phyloP scores from a whole-genome alignment of 1,284 basidiomycete species.

The Tilletia indica region DNA sequence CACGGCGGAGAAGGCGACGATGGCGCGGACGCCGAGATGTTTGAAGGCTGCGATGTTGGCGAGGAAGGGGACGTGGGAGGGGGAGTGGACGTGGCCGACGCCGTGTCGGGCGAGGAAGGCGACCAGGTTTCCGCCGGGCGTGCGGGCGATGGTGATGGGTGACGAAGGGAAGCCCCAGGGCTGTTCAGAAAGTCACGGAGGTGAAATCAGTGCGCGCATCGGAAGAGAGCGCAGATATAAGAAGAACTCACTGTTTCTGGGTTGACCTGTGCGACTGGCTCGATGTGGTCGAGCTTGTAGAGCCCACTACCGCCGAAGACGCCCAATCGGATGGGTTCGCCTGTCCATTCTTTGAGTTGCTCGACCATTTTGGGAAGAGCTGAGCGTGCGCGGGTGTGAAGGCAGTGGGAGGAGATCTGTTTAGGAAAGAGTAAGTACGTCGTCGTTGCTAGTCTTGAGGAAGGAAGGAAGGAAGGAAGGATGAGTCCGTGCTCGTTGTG shows the following conservation, averaged over 20 bases:
- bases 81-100: conserved; percentile 64
- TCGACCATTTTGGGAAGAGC: neutral
- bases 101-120: conserved; percentile 94
- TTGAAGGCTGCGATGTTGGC: conserved; percentile 97
- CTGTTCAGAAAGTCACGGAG: conserved; percentile 57
- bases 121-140: conserved; percentile 72
- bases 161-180: conserved; percentile 93
- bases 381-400: neutral
- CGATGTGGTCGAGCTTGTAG: conserved; percentile 52
- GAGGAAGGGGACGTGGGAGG: conserved; percentile 63
- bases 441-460: too few relatives aligned
- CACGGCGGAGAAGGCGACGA: conserved; percentile 92
- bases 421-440: too few relatives aligned
- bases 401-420: neutral
- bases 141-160: conserved; percentile 80
- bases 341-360: conserved; percentile 10
- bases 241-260: conserved; percentile 36
- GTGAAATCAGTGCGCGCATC: neutral
- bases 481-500: too few relatives aligned
- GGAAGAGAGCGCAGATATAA: neutral
- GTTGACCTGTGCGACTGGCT: conserved; percentile 44
- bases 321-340: conserved; percentile 35
- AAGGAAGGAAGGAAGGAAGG: too few relatives aligned
- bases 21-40: conserved; percentile 79
- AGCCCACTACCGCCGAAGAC: conserved; percentile 53